Evolutionary conservation across 352 stramenopile genomes (phyloP).

Genomic region (Pythium pectinolyticum): DNA sequence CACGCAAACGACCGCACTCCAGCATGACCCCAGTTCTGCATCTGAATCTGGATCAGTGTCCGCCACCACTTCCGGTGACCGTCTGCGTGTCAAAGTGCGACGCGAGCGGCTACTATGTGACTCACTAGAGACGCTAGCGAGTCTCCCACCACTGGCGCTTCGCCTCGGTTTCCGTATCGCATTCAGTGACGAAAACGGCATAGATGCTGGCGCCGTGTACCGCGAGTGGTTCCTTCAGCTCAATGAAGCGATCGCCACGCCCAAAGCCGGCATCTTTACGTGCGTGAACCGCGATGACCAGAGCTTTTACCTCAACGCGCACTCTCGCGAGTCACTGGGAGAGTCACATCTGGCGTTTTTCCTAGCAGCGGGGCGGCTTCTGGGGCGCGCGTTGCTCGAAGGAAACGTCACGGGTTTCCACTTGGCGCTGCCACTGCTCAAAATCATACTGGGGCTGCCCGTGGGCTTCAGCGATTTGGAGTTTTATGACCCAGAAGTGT

Average conservation of each 20-base stretch:
- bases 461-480: constrained; percentile 46
- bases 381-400: constrained; percentile 45
- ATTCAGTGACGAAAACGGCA: constrained; percentile 32
- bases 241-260: constrained; percentile 25
- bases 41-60: too few relatives aligned
- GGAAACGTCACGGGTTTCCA: constrained; percentile 83
- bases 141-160: constrained; percentile 2
- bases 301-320: constrained; percentile 29
- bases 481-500: constrained; percentile 38
- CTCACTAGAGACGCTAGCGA: too few relatives aligned
- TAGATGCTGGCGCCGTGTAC: constrained; percentile 55
- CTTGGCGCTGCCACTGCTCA: constrained; percentile 42
- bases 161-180: constrained; percentile 2
- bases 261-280: constrained; percentile 26
- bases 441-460: constrained; percentile 35
- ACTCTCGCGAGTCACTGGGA: constrained; percentile 22
- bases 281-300: constrained; percentile 30
- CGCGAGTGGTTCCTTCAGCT: constrained; percentile 61
- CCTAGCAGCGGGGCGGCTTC: constrained; percentile 19
- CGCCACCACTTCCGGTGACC: too few relatives aligned
- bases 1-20: too few relatives aligned
- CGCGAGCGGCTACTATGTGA: too few relatives aligned
- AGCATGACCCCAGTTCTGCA: too few relatives aligned
- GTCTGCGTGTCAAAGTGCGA: too few relatives aligned
- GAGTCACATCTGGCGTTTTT: constrained; percentile 32